These are phyloP conservation scores for Periconia digitata DNA, from an alignment of 2,329 filamentous ascomycete species.

Conservation along the genomic window DNA sequence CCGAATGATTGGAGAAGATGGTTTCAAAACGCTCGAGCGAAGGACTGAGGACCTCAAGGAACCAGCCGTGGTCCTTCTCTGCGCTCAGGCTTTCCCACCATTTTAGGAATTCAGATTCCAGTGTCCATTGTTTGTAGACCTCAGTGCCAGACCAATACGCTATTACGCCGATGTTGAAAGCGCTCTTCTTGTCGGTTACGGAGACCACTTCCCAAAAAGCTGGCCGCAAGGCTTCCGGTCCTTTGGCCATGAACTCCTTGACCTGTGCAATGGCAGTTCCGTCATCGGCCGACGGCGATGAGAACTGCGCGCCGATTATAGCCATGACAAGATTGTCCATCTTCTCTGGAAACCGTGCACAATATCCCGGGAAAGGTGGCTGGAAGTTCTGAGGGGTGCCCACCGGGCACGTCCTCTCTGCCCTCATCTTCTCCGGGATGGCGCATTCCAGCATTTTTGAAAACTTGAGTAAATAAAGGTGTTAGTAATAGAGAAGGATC, in stretches of 20 bases:
- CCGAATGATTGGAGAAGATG: conserved; percentile 42
- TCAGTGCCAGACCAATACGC: conserved; percentile 43
- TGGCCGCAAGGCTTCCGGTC: conserved; percentile 14
- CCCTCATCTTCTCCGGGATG: conserved; percentile 24
- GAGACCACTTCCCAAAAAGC: conserved; percentile 39
- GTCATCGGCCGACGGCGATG: neutral
- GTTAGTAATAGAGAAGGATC: too few relatives aligned
- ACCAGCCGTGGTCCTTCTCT: conserved; percentile 42
- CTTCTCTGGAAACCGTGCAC: conserved; percentile 33
- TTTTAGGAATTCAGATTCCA: conserved; percentile 36
- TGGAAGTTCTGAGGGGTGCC: conserved; percentile 25
- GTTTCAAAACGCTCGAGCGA: conserved; percentile 49
- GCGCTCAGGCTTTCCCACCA: conserved; percentile 44
- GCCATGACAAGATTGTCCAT: conserved; percentile 39
- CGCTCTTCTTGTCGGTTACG: conserved; percentile 27
- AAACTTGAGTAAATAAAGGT: too few relatives aligned
- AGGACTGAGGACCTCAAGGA: conserved; percentile 48
- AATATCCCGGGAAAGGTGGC: conserved; percentile 36
- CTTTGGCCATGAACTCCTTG: conserved; percentile 13
- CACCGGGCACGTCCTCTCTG: conserved; percentile 17
- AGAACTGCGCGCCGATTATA: conserved; percentile 37
- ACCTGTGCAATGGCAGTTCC: conserved; percentile 15
- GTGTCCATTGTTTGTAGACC: conserved; percentile 36
- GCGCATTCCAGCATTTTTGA: conserved; percentile 24
- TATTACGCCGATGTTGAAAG: conserved; percentile 41